Evolutionary conservation across 1,284 basidiomycete genomes (phyloP).

Genomic region (Inonotus hispidus): DNA sequence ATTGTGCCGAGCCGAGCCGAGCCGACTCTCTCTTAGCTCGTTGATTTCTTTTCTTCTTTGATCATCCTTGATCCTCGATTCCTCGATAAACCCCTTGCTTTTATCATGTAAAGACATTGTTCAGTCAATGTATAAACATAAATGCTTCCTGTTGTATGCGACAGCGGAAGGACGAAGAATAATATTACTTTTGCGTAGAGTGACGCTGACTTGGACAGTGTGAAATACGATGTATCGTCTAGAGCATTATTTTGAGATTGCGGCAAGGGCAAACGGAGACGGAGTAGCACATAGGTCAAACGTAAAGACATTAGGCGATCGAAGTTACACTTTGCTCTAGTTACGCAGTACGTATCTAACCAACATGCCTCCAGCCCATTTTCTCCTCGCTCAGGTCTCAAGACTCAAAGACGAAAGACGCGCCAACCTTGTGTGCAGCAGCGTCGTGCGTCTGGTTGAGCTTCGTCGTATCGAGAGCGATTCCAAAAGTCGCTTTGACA

Average conservation of each 20-base stretch:
- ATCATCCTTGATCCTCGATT: not conserved
- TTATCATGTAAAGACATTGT: not conserved
- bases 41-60: not conserved
- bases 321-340: not conserved
- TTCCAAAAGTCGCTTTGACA: conserved; percentile 91
- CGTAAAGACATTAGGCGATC: not conserved
- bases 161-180: not conserved
- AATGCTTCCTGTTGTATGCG: not conserved
- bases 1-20: not conserved
- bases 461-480: conserved; percentile 87
- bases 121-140: not conserved
- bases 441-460: conserved; percentile 63
- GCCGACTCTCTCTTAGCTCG: too few species aligned
- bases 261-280: not conserved
- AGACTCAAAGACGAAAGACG: conserved; percentile 69
- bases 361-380: not conserved
- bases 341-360: not conserved
- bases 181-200: too few species aligned
- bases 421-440: conserved; percentile 77
- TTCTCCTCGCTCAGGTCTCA: conserved; percentile 29
- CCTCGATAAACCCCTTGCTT: not conserved
- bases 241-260: not conserved
- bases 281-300: not conserved
- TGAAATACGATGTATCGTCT: not conserved
- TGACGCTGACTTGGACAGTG: not conserved